Conservation (phyloP, 2,329 filamentous ascomycete species). For the Didymella arachidicola region DNA sequence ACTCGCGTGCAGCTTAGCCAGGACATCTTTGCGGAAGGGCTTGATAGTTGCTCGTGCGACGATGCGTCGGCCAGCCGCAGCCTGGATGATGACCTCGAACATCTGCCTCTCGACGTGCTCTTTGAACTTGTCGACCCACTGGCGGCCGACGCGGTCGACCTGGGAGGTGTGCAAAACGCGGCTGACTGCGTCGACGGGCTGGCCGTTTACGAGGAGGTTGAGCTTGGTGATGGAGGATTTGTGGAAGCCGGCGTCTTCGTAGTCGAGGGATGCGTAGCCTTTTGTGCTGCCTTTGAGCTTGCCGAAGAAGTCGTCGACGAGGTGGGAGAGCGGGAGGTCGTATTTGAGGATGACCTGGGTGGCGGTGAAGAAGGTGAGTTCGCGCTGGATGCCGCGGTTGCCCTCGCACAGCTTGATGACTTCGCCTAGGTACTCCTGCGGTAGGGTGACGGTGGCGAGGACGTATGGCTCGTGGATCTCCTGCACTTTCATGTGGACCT, state of each 20-base stretch:
- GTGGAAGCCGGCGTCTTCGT: constrained; percentile 92
- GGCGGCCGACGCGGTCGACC: constrained; percentile 77
- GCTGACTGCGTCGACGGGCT: constrained; percentile 92
- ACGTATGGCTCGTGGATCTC: constrained; percentile 79
- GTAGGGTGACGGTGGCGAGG: constrained; percentile 83
- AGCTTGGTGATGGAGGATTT: constrained; percentile 83
- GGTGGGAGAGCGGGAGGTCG: constrained; percentile 82
- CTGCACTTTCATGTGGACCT: constrained; percentile 60
- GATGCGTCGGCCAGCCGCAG: constrained; percentile 80
- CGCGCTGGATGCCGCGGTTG: constrained; percentile 86
- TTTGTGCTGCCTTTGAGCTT: constrained; percentile 94
- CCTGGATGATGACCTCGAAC: constrained; percentile 97
- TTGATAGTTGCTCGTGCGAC: constrained; percentile 95
- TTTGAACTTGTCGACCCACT: constrained; percentile 96
- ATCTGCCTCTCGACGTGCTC: constrained; percentile 96
- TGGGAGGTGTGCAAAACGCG: constrained; percentile 86
- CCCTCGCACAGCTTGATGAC: constrained; percentile 94
- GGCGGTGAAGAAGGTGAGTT: constrained; percentile 87
- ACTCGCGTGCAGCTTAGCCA: constrained; percentile 90
- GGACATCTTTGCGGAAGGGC: constrained; percentile 93
- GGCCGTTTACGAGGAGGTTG: constrained; percentile 91
- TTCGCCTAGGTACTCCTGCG: constrained; percentile 91
- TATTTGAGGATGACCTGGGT: constrained; percentile 96
- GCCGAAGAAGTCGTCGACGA: constrained; percentile 97
- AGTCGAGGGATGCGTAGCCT: constrained; percentile 94